These are phyloP conservation scores for Hypoxylon rickii DNA, from an alignment of 495 filamentous ascomycete genomes.

Conservation along the genomic window DNA sequence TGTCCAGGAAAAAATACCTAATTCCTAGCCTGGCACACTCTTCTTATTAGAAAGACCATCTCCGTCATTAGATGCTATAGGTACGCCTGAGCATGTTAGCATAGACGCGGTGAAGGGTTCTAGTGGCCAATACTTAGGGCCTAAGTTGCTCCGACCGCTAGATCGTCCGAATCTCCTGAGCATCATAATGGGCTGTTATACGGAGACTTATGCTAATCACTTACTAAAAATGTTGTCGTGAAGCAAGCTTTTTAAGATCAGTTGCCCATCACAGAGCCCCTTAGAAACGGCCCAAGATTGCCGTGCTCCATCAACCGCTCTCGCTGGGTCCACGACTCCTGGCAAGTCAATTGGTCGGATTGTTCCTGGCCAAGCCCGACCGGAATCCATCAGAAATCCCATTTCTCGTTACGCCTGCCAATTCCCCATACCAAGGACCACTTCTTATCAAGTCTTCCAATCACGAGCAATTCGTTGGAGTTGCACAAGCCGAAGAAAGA, in stretches of 20 bases:
- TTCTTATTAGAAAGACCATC: background rate
- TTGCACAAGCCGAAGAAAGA: constrained; percentile 24
- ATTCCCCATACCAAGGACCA: constrained; percentile 31
- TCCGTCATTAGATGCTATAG: constrained; percentile 4
- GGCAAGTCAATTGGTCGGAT: constrained; percentile 14
- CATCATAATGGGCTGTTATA: constrained; percentile 31
- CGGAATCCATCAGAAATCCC: constrained; percentile 35
- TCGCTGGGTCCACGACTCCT: constrained; percentile 10
- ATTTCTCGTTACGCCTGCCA: constrained; percentile 33
- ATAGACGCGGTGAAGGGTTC: constrained; percentile 11
- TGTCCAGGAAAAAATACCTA: no score
- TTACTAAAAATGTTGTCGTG: constrained; percentile 34
- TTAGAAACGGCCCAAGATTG: constrained; percentile 34
- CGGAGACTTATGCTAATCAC: constrained; percentile 33
- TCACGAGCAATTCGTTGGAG: constrained; percentile 25
- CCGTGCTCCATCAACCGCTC: constrained; percentile 32
- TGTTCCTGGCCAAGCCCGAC: constrained; percentile 28
- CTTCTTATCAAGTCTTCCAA: constrained; percentile 26
- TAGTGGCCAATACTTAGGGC: no score
- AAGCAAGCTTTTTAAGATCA: constrained; percentile 38
- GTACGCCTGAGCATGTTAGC: background rate
- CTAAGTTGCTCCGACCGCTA: constrained; percentile 33
- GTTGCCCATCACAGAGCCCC: constrained; percentile 37
- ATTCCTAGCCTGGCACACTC: no score
- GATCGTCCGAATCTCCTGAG: constrained; percentile 24